Conservation (phyloP, 805 yeast species). For the Suhomyces sp. region DNA sequence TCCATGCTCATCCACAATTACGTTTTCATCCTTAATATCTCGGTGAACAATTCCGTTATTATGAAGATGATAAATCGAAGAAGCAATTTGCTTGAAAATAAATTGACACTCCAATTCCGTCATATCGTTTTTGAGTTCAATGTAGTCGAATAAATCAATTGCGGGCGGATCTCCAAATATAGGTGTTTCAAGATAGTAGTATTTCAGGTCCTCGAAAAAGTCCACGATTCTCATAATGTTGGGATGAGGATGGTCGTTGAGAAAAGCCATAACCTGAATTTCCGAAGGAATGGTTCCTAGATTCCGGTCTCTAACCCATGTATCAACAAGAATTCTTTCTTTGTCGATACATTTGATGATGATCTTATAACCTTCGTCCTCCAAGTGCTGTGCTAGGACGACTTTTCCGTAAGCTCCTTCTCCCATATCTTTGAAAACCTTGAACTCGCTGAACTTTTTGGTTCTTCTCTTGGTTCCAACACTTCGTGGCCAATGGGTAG, state of each 20-base stretch:
- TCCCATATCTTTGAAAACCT: slow-evolving; percentile 75
- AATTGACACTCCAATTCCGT: slow-evolving; percentile 72
- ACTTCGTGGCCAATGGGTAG: slow-evolving; percentile 47
- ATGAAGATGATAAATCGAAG: slow-evolving; percentile 80
- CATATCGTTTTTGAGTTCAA: slow-evolving; percentile 82
- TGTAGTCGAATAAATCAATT: slow-evolving; percentile 86
- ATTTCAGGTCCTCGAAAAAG: slow-evolving; percentile 87
- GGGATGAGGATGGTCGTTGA: slow-evolving; percentile 77
- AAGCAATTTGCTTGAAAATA: slow-evolving; percentile 74
- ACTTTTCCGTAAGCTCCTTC: slow-evolving; percentile 98
- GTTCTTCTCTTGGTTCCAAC: slow-evolving; percentile 68
- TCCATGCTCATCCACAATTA: slow-evolving; percentile 81
- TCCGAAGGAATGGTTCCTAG: slow-evolving; percentile 96
- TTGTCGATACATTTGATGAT: slow-evolving; percentile 89
- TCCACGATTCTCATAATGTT: slow-evolving; percentile 83
- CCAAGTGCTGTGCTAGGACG: slow-evolving; percentile 66
- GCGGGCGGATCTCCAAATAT: slow-evolving; percentile 89
- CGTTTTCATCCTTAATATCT: slow-evolving; percentile 92
- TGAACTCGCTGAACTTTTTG: slow-evolving; percentile 69
- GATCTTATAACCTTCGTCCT: slow-evolving; percentile 61
- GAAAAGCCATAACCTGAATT: slow-evolving; percentile 85
- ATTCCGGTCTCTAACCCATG: slow-evolving; percentile 92
- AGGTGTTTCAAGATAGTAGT: slow-evolving; percentile 88
- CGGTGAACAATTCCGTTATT: slow-evolving; percentile 86
- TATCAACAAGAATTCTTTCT: slow-evolving; percentile 89